These are phyloP conservation scores for Pestalotiopsis sp. DNA, from an alignment of 2,329 filamentous ascomycete species.

Conservation along the genomic window DNA sequence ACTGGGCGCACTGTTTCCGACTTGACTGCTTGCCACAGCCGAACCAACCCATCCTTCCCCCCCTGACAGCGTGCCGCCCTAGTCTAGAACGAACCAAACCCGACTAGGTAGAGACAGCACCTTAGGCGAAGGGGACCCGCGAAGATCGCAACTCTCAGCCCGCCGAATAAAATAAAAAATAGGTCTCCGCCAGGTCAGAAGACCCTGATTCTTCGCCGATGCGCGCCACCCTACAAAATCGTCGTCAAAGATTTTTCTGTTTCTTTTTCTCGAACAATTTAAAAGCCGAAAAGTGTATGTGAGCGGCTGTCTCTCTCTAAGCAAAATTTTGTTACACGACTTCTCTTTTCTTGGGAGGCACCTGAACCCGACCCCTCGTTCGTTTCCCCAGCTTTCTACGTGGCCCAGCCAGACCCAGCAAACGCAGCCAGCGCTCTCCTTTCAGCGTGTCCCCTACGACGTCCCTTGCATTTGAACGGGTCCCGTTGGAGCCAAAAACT, in stretches of 20 bases:
- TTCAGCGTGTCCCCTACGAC: not conserved
- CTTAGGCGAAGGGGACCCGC: constrained; percentile 13
- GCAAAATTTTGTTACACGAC: not conserved
- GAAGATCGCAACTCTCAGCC: constrained; percentile 13
- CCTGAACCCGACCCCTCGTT: not conserved
- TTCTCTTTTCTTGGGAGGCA: not conserved
- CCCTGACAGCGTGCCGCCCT: constrained; percentile 6
- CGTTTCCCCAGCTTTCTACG: not conserved
- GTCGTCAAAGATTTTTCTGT: not conserved
- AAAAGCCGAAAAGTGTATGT: not conserved
- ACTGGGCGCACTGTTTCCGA: not conserved
- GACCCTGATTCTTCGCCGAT: not conserved
- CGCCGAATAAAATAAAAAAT: not conserved
- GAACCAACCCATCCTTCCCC: not conserved
- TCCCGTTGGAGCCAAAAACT: constrained; percentile 9
- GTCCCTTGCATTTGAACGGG: constrained; percentile 10
- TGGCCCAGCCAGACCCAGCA: not conserved
- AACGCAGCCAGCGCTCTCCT: not conserved
- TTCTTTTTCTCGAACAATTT: not conserved
- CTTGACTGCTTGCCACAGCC: not conserved
- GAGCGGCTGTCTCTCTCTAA: not conserved
- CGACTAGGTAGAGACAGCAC: constrained; percentile 2
- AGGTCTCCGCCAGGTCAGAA: constrained; percentile 1
- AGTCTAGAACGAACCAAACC: constrained; percentile 14
- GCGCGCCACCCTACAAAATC: not conserved